Evolutionary conservation across 345 rosid genomes (phyloP), one percentile per base, ranked within the genome.

Genomic region (Theobroma cacao): DNA sequence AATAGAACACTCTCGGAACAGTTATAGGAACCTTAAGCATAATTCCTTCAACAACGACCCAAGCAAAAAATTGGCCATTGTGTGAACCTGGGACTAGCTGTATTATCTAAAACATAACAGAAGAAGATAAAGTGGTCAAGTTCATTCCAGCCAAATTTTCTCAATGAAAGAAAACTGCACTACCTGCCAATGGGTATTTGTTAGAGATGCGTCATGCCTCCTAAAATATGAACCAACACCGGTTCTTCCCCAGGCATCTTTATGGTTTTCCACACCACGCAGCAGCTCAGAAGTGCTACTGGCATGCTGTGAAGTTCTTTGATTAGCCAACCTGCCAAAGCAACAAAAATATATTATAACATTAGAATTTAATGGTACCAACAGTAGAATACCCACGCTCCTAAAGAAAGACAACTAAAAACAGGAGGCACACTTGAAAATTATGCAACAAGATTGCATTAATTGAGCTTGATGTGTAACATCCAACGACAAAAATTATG

Each of bases 121-220:
- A 34, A 81, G 38, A 74, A 80, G 30, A 64, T 75, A 71, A 63
- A 45, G 77, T 62, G 47, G 72, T 68, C 69, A 77, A 85, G 22
- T 59, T 52, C 78, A 73, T 45, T 74, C 41, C 59, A 74, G 73
- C 77, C 63, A 75, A 28, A 72, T 78, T 48, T 75, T 64, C 43
- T 2, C 56, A 63, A 75, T 43, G 33, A 81, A 74, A 38, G 60
- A 77, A 62, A 76, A 59, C 36, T 45, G 14, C 47, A 52, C 78
- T 81, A 89, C 98, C 96, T 95, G 98, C 99, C 99, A 95, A 78
- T 92, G 87, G 84, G 89, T 86, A 62, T 84, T 87, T 75, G 94
- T 86, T 83, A 95, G 81, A 69, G 93, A 89, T 77, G 80, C 93
- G 86, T 95, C 99, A 87, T 91, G 91, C 58, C 88, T 86, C 78